Conservation (phyloP, 2,329 filamentous ascomycete genomes). For the Cladosporium phlei region DNA sequence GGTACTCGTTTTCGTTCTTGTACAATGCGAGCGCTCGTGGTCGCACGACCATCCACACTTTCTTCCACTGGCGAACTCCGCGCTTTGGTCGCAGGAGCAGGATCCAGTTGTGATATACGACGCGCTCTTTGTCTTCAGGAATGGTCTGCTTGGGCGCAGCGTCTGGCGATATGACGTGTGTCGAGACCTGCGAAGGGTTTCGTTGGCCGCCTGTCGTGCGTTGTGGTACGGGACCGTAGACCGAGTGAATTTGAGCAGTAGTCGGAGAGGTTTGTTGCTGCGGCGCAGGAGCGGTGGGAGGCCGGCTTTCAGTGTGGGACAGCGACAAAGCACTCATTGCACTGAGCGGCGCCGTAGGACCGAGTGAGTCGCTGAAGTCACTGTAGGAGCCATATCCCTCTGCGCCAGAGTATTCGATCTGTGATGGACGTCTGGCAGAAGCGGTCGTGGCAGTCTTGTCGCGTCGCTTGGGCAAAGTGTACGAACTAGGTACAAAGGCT, state of each 20-base stretch:
- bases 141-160: slow-evolving; percentile 31
- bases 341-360: slow-evolving; percentile 29
- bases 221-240: slow-evolving; percentile 30
- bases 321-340: slow-evolving; percentile 32
- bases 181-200: slow-evolving; percentile 62
- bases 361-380: slow-evolving; percentile 61
- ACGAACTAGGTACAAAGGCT: slow-evolving; percentile 17
- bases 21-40: slow-evolving; percentile 82
- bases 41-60: slow-evolving; percentile 86
- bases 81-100: slow-evolving; percentile 77
- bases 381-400: slow-evolving; percentile 69
- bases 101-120: slow-evolving; percentile 91
- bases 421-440: slow-evolving; percentile 53
- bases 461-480: slow-evolving; percentile 23
- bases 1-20: slow-evolving; percentile 88
- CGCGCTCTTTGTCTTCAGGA: slow-evolving; percentile 67
- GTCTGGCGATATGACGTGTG: slow-evolving; percentile 18
- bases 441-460: slow-evolving; percentile 28
- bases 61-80: slow-evolving; percentile 89
- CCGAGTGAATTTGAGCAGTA: slow-evolving; percentile 28
- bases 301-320: slow-evolving; percentile 26
- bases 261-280: slow-evolving; percentile 12
- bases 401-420: slow-evolving; percentile 58
- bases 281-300: slow-evolving; percentile 30
- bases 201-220: slow-evolving; percentile 33